Conservation (phyloP, 2,329 filamentous ascomycete species). For the Penicillium freii region DNA sequence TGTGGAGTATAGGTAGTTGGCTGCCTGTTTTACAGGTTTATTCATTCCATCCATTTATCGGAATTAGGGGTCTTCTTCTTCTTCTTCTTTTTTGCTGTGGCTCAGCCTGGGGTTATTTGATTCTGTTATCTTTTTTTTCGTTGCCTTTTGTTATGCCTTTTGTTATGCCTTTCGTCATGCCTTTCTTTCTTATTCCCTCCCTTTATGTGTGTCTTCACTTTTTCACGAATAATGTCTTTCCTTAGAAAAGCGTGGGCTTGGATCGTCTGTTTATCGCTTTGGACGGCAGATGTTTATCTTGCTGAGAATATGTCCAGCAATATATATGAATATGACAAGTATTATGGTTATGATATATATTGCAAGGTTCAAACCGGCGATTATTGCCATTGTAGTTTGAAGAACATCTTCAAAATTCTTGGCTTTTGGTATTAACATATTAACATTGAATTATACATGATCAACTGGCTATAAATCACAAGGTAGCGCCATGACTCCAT, state of each 20-base stretch:
- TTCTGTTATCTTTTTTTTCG: background rate
- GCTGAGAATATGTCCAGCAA: background rate
- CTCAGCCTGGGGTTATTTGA: background rate
- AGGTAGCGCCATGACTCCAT: background rate
- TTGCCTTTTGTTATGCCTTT: constrained; percentile 3
- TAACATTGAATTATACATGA: background rate
- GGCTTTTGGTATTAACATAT: too few species aligned
- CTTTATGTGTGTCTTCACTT: background rate
- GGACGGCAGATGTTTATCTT: background rate
- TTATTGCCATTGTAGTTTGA: background rate
- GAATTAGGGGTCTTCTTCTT: too few species aligned
- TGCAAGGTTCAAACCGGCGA: background rate
- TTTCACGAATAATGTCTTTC: constrained; percentile 13
- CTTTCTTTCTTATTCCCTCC: constrained; percentile 1
- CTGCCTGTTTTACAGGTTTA: background rate
- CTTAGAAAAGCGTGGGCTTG: constrained; percentile 6
- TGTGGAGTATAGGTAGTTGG: constrained; percentile 36
- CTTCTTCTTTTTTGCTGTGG: too few species aligned
- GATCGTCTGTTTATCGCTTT: background rate
- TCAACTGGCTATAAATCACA: background rate
- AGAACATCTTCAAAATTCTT: background rate
- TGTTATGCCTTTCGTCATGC: background rate
- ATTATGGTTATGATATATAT: background rate
- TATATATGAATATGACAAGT: background rate
- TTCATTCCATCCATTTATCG: background rate